Evolutionary conservation across 164 flowering plant species (phyloP).

Genomic region (Saururus chinensis): DNA sequence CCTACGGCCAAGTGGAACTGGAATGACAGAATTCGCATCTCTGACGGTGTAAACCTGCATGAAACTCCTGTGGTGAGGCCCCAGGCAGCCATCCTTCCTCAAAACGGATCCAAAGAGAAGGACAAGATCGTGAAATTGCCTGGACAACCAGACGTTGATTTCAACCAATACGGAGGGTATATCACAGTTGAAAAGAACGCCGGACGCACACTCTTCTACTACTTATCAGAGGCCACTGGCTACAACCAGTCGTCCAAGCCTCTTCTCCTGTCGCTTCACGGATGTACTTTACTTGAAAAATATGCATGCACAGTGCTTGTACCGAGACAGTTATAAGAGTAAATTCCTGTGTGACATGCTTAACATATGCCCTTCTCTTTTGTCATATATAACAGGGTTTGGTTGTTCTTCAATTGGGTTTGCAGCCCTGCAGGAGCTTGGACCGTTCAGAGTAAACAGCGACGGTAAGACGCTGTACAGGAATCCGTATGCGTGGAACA

Average conservation of each 20-base stretch:
- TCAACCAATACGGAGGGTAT: conserved; percentile 70
- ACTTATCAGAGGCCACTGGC: conserved; percentile 44
- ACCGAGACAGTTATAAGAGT: no score
- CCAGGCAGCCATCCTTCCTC: conserved; percentile 5
- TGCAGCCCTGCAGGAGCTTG: conserved; percentile 73
- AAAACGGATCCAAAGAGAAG: conserved; percentile 36
- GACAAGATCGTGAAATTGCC: conserved; percentile 47
- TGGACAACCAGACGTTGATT: no score
- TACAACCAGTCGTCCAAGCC: conserved; percentile 4
- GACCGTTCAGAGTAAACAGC: conserved; percentile 66
- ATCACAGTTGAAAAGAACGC: conserved; percentile 40
- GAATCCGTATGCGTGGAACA: conserved; percentile 61
- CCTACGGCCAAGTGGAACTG: not conserved
- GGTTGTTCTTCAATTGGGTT: conserved; percentile 77
- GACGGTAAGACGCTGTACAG: no score
- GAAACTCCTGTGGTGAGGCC: no score
- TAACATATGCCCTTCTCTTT: not conserved
- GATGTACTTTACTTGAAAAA: conserved; percentile 17
- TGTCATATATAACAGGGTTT: conserved; percentile 48
- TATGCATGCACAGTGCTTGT: no score
- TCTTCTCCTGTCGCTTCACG: no score
- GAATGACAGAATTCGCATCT: no score
- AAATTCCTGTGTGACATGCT: no score
- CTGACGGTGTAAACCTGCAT: no score
- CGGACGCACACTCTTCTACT: conserved; percentile 60